Base-by-base conservation (phyloP, 1,284 basidiomycete species). In the Thelephora terrestris region DNA sequence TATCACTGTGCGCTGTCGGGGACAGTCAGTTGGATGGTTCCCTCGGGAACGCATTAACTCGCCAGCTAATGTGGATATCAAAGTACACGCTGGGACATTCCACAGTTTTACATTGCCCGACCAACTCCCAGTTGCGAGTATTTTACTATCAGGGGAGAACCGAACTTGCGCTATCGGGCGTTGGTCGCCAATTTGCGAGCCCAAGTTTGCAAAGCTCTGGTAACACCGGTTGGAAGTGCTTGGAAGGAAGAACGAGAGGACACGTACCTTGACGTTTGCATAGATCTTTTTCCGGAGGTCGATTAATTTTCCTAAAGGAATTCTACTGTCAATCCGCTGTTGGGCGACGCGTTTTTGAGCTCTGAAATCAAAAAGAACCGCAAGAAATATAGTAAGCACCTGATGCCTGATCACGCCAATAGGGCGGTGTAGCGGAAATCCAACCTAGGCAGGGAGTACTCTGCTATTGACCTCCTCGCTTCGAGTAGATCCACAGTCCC, bases 151-250 rank as follows among this genome's bases (percentile, higher is more conserved):
- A 4, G 96, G 96, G 1, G 95, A 84, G 64, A 99, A 99, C 21
- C 96, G 85, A 25, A 97, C 90, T 67, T 91, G 85, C 1, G 92
- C 89, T 53, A 99, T 80, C 1, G 95, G 93, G 45, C 96, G 78
- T 54, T 96, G 92, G 61, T 97, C 96, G 46, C 93, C 95, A 57
- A 98, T 92, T 74, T 99, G 96, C 0, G 95, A 97, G 23, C 96
- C 96, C 42, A 98, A 78, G 58, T 91, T 95, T 43, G 84, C 77
- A 64, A 88, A 94, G 61, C 82, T 86, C 88, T 94, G 58, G 1
- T 14, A 35, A 20, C 38, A 23, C 2, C 34, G 34, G 4, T 40
- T 21, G 20, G 44, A 34, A 45, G 57, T 42, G 54, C 23, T 20
- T 6, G 39, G 7, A 46, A 20, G 5, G 18, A 42, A 17, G 21